Percentiles rank a stretch among this genome's conserved stretches.
Evolutionary conservation across 306 rosid species (phyloP).

Genomic region (Pyrus bretschneideri): DNA sequence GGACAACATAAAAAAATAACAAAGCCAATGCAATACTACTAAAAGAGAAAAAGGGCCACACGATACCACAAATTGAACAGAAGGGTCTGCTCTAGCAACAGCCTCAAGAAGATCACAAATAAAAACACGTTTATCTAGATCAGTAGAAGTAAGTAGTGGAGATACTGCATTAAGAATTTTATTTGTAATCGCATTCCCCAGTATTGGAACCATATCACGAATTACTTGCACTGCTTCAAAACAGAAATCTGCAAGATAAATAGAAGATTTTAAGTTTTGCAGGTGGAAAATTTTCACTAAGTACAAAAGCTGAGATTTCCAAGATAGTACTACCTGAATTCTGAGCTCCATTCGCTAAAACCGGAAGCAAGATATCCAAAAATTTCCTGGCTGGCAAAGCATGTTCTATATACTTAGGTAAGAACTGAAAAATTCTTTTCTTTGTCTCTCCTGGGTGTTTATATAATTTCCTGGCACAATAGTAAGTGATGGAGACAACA

Average conservation of each 20-base stretch:
- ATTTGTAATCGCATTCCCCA: constrained; percentile 46
- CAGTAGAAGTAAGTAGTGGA: constrained; percentile 56
- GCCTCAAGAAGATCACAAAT: constrained; percentile 74
- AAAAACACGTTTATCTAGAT: constrained; percentile 51
- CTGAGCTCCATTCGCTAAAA: constrained; percentile 42
- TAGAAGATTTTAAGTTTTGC: constrained; percentile 12
- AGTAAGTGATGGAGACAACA: background rate
- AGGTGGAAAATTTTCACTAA: background rate
- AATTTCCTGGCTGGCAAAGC: constrained; percentile 50
- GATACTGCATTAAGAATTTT: constrained; percentile 56
- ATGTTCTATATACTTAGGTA: constrained; percentile 59
- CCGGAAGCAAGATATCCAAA: constrained; percentile 59
- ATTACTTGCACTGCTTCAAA: constrained; percentile 55
- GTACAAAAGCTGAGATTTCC: constrained; percentile 4
- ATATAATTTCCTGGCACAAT: constrained; percentile 59
- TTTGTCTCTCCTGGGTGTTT: constrained; percentile 65
- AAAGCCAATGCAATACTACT: background rate
- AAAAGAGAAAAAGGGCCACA: background rate
- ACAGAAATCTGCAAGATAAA: constrained; percentile 49
- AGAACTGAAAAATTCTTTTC: constrained; percentile 53
- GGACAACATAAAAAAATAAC: background rate
- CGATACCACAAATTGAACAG: constrained; percentile 57
- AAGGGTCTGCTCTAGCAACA: constrained; percentile 56
- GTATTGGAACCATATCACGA: constrained; percentile 47
- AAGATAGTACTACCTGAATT: constrained; percentile 47